phyloP scores from a whole-genome alignment of 1,284 basidiomycete species.

The Heterobasidion parviporum region DNA sequence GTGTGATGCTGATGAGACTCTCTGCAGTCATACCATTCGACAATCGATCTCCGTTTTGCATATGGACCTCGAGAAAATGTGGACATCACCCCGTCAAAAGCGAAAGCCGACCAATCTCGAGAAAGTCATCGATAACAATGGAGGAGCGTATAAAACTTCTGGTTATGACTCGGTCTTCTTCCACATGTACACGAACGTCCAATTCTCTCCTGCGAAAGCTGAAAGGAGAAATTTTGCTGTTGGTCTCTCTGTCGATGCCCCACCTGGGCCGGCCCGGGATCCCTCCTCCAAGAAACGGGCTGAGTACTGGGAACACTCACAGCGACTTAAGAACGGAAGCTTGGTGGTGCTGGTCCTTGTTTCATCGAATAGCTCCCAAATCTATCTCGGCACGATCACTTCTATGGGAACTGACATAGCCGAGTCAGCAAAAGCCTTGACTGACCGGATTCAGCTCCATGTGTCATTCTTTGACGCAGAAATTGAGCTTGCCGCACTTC shows the following conservation, averaged over 20 bases:
- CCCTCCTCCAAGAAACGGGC: constrained; percentile 11
- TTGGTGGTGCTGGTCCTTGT: constrained; percentile 21
- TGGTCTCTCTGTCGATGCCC: constrained; percentile 16
- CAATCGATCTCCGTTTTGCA: constrained; percentile 23
- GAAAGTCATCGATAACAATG: constrained; percentile 16
- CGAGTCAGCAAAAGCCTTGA: constrained; percentile 15
- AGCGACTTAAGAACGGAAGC: constrained; percentile 19
- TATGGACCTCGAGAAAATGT: constrained; percentile 19
- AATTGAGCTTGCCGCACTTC: constrained; percentile 19
- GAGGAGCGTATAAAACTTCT: constrained; percentile 22
- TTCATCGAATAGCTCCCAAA: constrained; percentile 7
- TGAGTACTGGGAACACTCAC: constrained; percentile 21
- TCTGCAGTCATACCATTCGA: constrained; percentile 21
- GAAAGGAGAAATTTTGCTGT: constrained; percentile 17
- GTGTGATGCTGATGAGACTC: not conserved
- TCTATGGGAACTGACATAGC: constrained; percentile 18
- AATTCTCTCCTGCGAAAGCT: constrained; percentile 16
- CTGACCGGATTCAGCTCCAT: constrained; percentile 15
- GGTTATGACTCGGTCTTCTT: constrained; percentile 18
- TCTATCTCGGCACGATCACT: constrained; percentile 19
- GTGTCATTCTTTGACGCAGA: constrained; percentile 23
- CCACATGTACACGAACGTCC: constrained; percentile 20
- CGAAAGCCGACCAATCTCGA: constrained; percentile 15
- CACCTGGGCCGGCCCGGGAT: constrained; percentile 18
- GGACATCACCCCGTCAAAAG: not conserved